Evolutionary conservation across 2,329 filamentous ascomycete species (phyloP), one percentile per base, ranked within the genome.

Genomic region (Fusarium sp.): DNA sequence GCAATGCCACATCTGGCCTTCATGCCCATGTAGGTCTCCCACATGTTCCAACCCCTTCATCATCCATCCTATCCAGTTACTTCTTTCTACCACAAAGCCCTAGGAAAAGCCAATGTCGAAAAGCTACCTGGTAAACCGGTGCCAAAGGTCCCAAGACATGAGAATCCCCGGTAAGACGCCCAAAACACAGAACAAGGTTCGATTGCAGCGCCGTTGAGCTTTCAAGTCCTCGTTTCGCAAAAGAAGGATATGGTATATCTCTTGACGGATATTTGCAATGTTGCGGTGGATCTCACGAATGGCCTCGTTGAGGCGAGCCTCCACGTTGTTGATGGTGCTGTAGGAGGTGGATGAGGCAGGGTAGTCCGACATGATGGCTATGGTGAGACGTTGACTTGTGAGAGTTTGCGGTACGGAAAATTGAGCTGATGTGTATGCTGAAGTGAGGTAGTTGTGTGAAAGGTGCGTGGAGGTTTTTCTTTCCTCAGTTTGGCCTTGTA

Each of bases 211-310:
- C 11, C 24, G 51, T 7, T 9, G 24, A 28, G 20, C 14, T 26
- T 18, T 10, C 51, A 55, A 55, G 20, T 41, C 24, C 7, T n/a
- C 15, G 7, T 28, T 15, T 3, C n/a, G 31, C 31, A 52, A 13
- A 6, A 5, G 2, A 24, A 11, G 17, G 18, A 20, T 26, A 26
- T 2, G 8, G 5, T 36, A 0, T 9, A 36, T 26, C 3, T 35
- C n/a, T 10, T 5, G 3, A 24, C 3, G 28, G 2, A 33, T 12
- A 2, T 10, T 7, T 20, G 10, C 13, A 3, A 38, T 14, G 1
- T 36, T 10, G 6, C 10, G 4, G 11, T 12, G 3, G 1, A 54
- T 14, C 33, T 13, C 35, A 54, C 7, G 7, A 18, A 10, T 38
- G 14, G 33, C 6, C 7, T 6, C 9, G 5, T 9, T 3, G 51